Evolutionary conservation across 768 basidiomycete species (phyloP), one percentile per base, ranked within the genome.

Genomic region (Termitomyces sp.): DNA sequence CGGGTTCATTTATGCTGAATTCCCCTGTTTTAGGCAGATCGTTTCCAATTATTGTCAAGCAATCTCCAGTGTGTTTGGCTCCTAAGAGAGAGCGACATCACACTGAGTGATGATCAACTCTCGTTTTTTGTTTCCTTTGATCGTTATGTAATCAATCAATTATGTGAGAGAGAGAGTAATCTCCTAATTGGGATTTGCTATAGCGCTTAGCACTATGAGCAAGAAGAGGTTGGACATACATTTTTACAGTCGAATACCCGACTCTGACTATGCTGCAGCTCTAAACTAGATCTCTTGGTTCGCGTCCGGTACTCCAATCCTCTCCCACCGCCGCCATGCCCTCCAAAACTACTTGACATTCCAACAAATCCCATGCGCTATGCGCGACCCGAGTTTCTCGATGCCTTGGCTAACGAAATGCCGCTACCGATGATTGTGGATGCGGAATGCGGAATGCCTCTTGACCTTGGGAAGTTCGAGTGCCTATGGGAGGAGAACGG

Each of bases 391-490:
- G 90, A 90, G 64, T 95, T 94, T 64, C 80, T 95, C 36, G 83
- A 90, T 60, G 80, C 86, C 6, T 75, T 97, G 38, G 88, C 90
- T 0, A 84, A 86, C 54, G 91, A 92, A 49, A 84, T 86, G 12
- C 88, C 90, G 0, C 70, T 97, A 20, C 96, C 97, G 0, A 94
- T 98, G 92, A 88, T 98, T 62, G 88, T 98, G 1, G 97, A 99
- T 64, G 92, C 92, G 0, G 97, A 99, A 69, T 88, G 88, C 63
- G 97, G 97, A 0, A 95, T 99, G 94, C 94, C 95, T 0, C 73
- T 99, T 26, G 92, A 98, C 69, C 74, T 96, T 48, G 88, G 89
- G 18, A 82, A 80, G 55, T 94, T 86, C 80, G 87, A 88, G 55
- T 88, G 83, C 36, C 73, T 96, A 18, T 94, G 90, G 92, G 85